These are phyloP conservation scores for Phaeosphaeria sp. DNA, from an alignment of 2,329 filamentous ascomycete genomes.

Conservation along the genomic window DNA sequence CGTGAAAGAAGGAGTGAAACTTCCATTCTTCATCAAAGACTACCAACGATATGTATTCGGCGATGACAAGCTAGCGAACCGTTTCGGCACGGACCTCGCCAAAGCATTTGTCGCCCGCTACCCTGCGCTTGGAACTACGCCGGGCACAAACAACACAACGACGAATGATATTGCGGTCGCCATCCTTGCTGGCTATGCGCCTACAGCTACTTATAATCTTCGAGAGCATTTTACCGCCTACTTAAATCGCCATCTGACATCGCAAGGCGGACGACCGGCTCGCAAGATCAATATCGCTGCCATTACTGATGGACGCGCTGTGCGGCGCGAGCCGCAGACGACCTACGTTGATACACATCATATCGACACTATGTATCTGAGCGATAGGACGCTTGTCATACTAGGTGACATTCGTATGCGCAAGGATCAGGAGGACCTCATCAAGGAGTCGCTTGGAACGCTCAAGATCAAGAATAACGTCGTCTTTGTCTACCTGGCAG, in stretches of 20 bases:
- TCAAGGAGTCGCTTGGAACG: slow-evolving; percentile 15
- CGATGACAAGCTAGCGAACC: slow-evolving; percentile 30
- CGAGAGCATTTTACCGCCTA: slow-evolving; percentile 31
- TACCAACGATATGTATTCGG: slow-evolving; percentile 36
- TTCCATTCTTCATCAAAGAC: slow-evolving; percentile 28
- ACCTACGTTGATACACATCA: slow-evolving; percentile 13
- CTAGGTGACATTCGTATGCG: slow-evolving; percentile 25
- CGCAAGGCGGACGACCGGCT: slow-evolving; percentile 21
- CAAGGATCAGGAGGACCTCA: slow-evolving; percentile 18
- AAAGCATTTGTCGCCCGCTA: slow-evolving; percentile 26
- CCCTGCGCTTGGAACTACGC: slow-evolving; percentile 9
- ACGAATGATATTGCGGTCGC: slow-evolving; percentile 27
- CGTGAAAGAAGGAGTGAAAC: slow-evolving; percentile 16
- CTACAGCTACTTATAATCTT: slow-evolving; percentile 28
- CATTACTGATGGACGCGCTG: slow-evolving; percentile 5
- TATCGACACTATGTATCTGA: slow-evolving; percentile 22
- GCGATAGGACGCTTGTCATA: slow-evolving; percentile 17
- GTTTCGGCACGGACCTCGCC: slow-evolving; percentile 33
- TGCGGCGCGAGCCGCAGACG: slow-evolving; percentile 15
- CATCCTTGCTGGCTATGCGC: slow-evolving; percentile 29
- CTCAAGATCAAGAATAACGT: slow-evolving; percentile 16
- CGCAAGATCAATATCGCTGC: slow-evolving; percentile 26
- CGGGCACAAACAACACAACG: slow-evolving; percentile 11
- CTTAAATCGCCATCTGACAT: slow-evolving; percentile 28
- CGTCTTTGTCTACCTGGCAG: slow-evolving; percentile 26